Evolutionary conservation across 2,329 filamentous ascomycete genomes (phyloP), one percentile per base, ranked within the genome.

Genomic region (Colletotrichum falcatum): DNA sequence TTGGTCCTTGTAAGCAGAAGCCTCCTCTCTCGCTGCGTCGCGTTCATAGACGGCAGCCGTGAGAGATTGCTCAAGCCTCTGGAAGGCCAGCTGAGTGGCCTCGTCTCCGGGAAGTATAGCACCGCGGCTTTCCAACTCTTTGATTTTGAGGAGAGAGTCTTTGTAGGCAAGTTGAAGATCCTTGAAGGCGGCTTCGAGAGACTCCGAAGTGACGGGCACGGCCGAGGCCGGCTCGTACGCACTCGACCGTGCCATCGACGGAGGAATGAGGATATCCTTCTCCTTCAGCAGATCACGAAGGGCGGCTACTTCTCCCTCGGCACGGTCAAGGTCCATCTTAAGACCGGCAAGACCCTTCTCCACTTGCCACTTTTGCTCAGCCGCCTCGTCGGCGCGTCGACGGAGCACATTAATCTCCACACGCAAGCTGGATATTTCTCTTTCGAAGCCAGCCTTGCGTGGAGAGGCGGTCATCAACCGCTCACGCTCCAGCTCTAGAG

Each of bases 271-370:
- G 65, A 95, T 94, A 76, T 98, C 94, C 74, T 95, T 92, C 79
- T 97, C 94, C 71, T 91, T 85, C 26, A 98, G 87, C 33, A 98
- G 85, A 39, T 85, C 88, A 53, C 94, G 90, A 49, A 99, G 87
- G n/a, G 93, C 93, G 49, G 89, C 85, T 37, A 97, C 97, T 82
- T 99, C 96, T 79, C 96, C 93, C 80, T 98, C 94, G 33, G 96
- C 95, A 72, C 95, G 93, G 80, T 98, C 96, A 51, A 99, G 89
- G 78, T 98, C 95, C 92, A 97, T 98, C 83, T 97, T 97, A 66
- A 98, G 83, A 65, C 95, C 94, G 62, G 90, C 88, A 2, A 98
- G 84, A 23, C 94, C 94, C 82, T 97, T 97, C 81, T 98, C 95
- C 72, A 95, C 95, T 78, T 97, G 92, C 91, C 94, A 98, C 81